Evolutionary conservation across 345 rosid species (phyloP).

Genomic region (Orychophragmus violaceus): DNA sequence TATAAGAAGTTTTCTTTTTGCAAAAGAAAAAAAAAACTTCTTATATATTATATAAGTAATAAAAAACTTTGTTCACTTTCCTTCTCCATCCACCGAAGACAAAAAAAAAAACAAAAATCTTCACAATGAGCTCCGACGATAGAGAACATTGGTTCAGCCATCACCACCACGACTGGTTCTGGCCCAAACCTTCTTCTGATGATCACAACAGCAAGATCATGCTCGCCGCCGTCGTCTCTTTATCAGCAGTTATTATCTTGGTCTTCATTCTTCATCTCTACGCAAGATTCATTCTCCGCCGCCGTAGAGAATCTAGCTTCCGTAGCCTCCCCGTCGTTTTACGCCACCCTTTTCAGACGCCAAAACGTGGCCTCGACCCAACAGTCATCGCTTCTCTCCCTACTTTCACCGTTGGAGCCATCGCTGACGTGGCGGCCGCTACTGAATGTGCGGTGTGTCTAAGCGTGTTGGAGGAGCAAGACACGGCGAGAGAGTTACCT

Average conservation of each 20-base stretch:
- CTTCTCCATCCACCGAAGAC: conserved; percentile 2
- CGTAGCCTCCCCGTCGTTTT: conserved; percentile 16
- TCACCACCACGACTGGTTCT: conserved; percentile 3
- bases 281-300: conserved; percentile 26
- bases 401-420: conserved; percentile 30
- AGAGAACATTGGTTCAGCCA: conserved; percentile 11
- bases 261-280: conserved; percentile 25
- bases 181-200: conserved; percentile 14
- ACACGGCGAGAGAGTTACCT: conserved; percentile 52
- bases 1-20: conserved; percentile 5
- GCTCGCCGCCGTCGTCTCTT: conserved; percentile 19
- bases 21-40: too few species aligned
- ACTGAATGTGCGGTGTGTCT: conserved; percentile 67
- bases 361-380: conserved; percentile 50
- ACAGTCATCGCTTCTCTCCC: conserved; percentile 53
- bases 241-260: conserved; percentile 26
- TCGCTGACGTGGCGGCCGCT: not conserved
- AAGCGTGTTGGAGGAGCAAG: conserved; percentile 59
- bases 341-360: conserved; percentile 29
- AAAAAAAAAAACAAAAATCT: not conserved
- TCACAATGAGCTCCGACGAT: conserved; percentile 26
- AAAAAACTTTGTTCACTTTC: conserved; percentile 1
- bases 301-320: conserved; percentile 26
- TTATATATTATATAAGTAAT: conserved; percentile 9
- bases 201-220: conserved; percentile 28